phyloP scores from a whole-genome alignment of 768 basidiomycete genomes.

The Pisolithus tinctorius region DNA sequence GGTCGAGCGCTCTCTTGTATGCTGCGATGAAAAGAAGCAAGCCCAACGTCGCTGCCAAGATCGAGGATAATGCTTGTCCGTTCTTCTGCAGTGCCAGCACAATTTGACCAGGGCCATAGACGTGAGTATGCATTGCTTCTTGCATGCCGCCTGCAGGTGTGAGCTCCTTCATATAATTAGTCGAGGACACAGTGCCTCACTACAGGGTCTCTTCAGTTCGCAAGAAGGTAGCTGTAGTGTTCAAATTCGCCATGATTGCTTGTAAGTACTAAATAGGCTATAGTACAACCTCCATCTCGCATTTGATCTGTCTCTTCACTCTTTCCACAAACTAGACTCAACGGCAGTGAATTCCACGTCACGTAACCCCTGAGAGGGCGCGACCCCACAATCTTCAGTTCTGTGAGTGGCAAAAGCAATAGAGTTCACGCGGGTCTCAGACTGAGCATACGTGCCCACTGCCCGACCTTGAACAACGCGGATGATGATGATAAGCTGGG shows the following conservation, averaged over 20 bases:
- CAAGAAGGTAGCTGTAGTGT: too few relatives aligned
- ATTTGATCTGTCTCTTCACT: too few relatives aligned
- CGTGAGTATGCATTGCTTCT: too few relatives aligned
- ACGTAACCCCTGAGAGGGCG: neutral
- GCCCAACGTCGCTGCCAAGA: slow-evolving; percentile 21
- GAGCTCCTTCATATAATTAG: too few relatives aligned
- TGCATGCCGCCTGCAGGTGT: too few relatives aligned
- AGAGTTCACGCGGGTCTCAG: neutral
- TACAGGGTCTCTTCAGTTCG: too few relatives aligned
- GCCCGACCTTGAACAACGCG: slow-evolving; percentile 28
- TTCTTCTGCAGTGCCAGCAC: slow-evolving; percentile 8
- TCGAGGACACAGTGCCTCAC: too few relatives aligned
- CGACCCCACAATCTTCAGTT: neutral
- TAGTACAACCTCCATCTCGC: too few relatives aligned
- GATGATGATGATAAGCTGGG: slow-evolving; percentile 29
- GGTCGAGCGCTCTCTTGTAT: slow-evolving; percentile 59
- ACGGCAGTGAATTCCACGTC: neutral
- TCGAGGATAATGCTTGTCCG: slow-evolving; percentile 14
- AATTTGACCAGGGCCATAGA: neutral
- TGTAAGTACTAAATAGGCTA: too few relatives aligned
- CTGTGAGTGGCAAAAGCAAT: slow-evolving; percentile 2
- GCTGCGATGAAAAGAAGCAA: slow-evolving; percentile 55
- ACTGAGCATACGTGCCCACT: slow-evolving; percentile 1
- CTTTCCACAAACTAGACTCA: neutral
- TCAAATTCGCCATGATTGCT: too few relatives aligned